phyloP scores from a whole-genome alignment of 495 filamentous ascomycete species.

The Talaromyces adpressus region DNA sequence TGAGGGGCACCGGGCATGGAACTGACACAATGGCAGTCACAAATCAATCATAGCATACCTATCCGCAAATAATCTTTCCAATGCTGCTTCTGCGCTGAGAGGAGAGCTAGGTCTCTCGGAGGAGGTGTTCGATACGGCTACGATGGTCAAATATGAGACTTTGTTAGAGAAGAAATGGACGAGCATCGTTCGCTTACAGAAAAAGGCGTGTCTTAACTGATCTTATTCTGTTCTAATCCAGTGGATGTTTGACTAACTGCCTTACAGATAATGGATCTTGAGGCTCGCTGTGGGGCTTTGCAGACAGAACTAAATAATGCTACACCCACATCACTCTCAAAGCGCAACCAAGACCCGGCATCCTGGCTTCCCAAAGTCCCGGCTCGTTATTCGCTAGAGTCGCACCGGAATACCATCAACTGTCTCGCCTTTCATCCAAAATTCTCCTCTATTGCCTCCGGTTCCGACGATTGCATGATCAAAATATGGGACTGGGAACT shows the following conservation, averaged over 20 bases:
- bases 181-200: conserved; percentile 85
- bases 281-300: conserved; percentile 59
- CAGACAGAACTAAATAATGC: conserved; percentile 79
- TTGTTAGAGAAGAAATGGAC: conserved; percentile 97
- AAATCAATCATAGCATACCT: conserved; percentile 89
- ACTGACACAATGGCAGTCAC: conserved; percentile 49
- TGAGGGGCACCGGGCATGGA: conserved; percentile 12
- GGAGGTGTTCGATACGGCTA: conserved; percentile 60
- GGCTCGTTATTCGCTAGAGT: conserved; percentile 75
- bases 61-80: conserved; percentile 58
- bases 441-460: conserved; percentile 86
- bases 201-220: conserved; percentile 55
- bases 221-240: not conserved
- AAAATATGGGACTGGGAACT: conserved; percentile 99
- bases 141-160: conserved; percentile 78
- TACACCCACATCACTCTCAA: conserved; percentile 75
- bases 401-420: conserved; percentile 74
- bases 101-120: conserved; percentile 30
- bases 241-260: not conserved
- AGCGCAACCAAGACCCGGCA: conserved; percentile 74
- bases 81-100: conserved; percentile 57
- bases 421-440: conserved; percentile 93
- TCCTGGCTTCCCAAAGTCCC: conserved; percentile 81
- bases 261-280: conserved; percentile 85
- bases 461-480: conserved; percentile 86